Evolutionary conservation across 2,329 filamentous ascomycete species (phyloP).

Genomic region (Colletotrichum sp.): DNA sequence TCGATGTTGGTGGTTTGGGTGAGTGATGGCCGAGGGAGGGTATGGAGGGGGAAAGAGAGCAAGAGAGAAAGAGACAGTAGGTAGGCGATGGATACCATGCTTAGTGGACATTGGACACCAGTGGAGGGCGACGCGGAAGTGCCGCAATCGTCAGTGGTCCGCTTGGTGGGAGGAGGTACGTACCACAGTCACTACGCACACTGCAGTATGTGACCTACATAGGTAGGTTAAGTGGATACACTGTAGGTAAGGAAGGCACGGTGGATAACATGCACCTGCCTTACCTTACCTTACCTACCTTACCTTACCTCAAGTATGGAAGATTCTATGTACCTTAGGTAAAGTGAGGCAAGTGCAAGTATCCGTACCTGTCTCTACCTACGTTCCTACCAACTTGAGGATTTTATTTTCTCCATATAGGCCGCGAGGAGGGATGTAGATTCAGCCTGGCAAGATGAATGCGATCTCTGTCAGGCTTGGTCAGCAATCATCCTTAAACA

Average conservation of each 20-base stretch:
- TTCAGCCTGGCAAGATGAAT: not conserved
- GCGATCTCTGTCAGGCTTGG: conserved; percentile 4
- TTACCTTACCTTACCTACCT: not conserved
- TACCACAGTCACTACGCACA: not conserved
- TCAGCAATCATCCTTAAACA: not conserved
- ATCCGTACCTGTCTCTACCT: not conserved
- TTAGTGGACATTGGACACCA: not conserved
- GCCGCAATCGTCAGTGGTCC: conserved; percentile 18
- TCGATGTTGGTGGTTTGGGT: not conserved
- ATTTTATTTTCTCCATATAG: not conserved
- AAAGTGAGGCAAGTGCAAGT: not conserved
- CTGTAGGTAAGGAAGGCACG: not conserved
- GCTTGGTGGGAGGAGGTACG: not conserved
- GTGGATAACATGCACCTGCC: not conserved
- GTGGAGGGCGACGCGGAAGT: conserved; percentile 1
- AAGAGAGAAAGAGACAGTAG: not conserved
- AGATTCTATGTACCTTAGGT: not conserved
- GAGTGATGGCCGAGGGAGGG: not conserved
- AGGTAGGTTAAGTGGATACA: not conserved
- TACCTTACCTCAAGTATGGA: not conserved
- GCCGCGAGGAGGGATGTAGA: not conserved
- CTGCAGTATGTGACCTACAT: no score
- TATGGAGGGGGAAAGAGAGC: not conserved
- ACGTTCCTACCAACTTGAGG: not conserved
- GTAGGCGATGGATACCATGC: not conserved